Evolutionary conservation across 23 red algal species (phyloP).

Genomic region (Gracilaria gracilis): DNA sequence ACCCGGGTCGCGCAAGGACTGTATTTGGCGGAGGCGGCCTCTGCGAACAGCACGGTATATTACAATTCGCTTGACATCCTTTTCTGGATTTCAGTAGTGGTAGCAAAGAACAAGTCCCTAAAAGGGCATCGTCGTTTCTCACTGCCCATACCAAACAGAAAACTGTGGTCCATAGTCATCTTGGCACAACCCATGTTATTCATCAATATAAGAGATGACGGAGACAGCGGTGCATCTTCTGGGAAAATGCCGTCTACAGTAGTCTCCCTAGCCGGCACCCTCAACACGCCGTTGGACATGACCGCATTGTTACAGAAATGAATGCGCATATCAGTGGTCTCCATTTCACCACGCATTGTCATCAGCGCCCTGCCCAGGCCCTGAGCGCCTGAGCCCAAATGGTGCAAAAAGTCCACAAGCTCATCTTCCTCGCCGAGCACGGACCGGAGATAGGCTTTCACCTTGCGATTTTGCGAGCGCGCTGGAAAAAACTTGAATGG

Average conservation of each 20-base stretch:
- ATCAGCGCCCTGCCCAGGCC: slow-evolving; percentile 23
- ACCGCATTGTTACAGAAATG: slow-evolving; percentile 22
- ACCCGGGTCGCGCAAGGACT: too few species aligned
- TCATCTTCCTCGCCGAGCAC: slow-evolving; percentile 2
- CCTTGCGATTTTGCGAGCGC: slow-evolving; percentile 12
- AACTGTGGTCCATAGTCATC: not conserved
- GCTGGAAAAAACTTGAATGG: slow-evolving; percentile 19
- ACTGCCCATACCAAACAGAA: slow-evolving; percentile 27
- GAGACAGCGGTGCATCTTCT: slow-evolving; percentile 9
- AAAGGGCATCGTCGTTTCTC: slow-evolving; percentile 47
- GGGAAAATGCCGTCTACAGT: slow-evolving; percentile 37
- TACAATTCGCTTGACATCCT: not conserved
- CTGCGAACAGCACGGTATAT: too few species aligned
- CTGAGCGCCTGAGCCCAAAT: slow-evolving; percentile 21
- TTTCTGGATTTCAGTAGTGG: slow-evolving; percentile 23
- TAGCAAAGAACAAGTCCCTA: slow-evolving; percentile 31
- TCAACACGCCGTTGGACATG: not conserved
- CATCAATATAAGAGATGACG: not conserved
- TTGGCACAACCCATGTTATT: not conserved
- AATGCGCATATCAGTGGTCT: not conserved
- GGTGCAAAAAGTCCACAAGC: slow-evolving; percentile 24
- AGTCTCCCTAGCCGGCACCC: slow-evolving; percentile 1
- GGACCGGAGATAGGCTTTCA: slow-evolving; percentile 14
- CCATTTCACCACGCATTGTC: not conserved
- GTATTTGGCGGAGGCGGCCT: too few species aligned